Conservation (phyloP, 2,329 filamentous ascomycete species). For the Diplocarpon rosae region DNA sequence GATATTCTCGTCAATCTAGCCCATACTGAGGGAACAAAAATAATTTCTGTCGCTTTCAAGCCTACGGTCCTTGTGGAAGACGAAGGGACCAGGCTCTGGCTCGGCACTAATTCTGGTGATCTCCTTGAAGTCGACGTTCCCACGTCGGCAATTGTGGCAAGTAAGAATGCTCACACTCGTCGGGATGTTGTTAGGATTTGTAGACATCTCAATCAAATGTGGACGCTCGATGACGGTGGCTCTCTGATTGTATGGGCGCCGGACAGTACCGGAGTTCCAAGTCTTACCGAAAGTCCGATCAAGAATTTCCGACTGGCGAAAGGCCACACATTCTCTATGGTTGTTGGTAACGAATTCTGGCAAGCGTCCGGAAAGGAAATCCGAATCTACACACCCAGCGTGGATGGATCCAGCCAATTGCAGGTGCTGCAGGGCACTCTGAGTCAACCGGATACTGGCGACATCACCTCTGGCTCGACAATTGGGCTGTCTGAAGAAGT, state of each 20-base stretch:
- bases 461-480: slow-evolving; percentile 74
- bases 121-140: slow-evolving; percentile 79
- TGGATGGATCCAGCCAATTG: slow-evolving; percentile 57
- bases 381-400: slow-evolving; percentile 66
- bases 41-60: slow-evolving; percentile 75
- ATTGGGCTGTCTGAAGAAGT: slow-evolving; percentile 68
- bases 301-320: slow-evolving; percentile 69
- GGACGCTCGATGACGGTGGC: slow-evolving; percentile 86
- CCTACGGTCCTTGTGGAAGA: slow-evolving; percentile 66
- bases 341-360: slow-evolving; percentile 80
- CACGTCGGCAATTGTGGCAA: slow-evolving; percentile 58
- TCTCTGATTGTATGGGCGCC: slow-evolving; percentile 80
- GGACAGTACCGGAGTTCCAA: slow-evolving; percentile 60
- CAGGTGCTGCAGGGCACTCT: slow-evolving; percentile 65
- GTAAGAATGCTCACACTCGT: slow-evolving; percentile 65
- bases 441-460: slow-evolving; percentile 61
- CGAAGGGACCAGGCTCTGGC: slow-evolving; percentile 76
- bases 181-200: slow-evolving; percentile 76
- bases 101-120: slow-evolving; percentile 81
- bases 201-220: slow-evolving; percentile 78
- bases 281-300: slow-evolving; percentile 52
- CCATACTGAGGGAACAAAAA: slow-evolving; percentile 77
- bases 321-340: slow-evolving; percentile 79
- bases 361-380: slow-evolving; percentile 80
- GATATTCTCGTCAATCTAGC: slow-evolving; percentile 70